Evolutionary conservation across 2,329 filamentous ascomycete genomes (phyloP).

Genomic region (Botrytis sinoallii): DNA sequence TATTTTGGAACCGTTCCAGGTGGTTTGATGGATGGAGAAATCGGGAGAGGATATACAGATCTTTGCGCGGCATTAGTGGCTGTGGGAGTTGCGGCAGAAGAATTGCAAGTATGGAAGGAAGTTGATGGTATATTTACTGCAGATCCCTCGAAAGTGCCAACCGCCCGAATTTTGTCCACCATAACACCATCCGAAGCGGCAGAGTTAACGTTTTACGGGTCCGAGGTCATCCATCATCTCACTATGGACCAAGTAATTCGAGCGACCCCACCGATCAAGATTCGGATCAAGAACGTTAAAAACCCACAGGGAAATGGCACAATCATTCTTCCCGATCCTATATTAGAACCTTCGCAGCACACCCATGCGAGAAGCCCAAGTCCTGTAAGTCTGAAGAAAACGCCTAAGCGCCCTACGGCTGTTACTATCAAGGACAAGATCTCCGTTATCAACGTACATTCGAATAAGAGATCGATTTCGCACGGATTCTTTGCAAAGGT

Average conservation of each 20-base stretch:
- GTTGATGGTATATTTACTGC: conserved; percentile 89
- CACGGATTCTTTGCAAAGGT: conserved; percentile 95
- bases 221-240: conserved; percentile 96
- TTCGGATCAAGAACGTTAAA: conserved; percentile 90
- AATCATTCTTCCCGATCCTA: conserved; percentile 75
- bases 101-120: conserved; percentile 98
- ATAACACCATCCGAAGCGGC: conserved; percentile 95
- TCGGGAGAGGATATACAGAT: conserved; percentile 95
- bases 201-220: conserved; percentile 90
- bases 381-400: conserved; percentile 47
- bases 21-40: conserved; percentile 80
- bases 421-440: conserved; percentile 98
- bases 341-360: conserved; percentile 52
- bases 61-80: conserved; percentile 89
- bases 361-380: conserved; percentile 46
- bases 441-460: conserved; percentile 95
- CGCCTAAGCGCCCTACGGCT: conserved; percentile 75
- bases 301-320: conserved; percentile 77
- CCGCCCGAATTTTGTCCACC: conserved; percentile 79
- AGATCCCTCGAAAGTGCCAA: conserved; percentile 86
- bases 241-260: conserved; percentile 97
- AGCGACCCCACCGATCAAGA: conserved; percentile 73
- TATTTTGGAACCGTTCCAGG: conserved; percentile 95
- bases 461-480: conserved; percentile 91
- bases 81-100: conserved; percentile 79